A percentile compares a stretch with the other conserved stretches of the same genome.
phyloP scores from a whole-genome alignment of 2,329 filamentous ascomycete genomes.

The Trichoderma sp. region DNA sequence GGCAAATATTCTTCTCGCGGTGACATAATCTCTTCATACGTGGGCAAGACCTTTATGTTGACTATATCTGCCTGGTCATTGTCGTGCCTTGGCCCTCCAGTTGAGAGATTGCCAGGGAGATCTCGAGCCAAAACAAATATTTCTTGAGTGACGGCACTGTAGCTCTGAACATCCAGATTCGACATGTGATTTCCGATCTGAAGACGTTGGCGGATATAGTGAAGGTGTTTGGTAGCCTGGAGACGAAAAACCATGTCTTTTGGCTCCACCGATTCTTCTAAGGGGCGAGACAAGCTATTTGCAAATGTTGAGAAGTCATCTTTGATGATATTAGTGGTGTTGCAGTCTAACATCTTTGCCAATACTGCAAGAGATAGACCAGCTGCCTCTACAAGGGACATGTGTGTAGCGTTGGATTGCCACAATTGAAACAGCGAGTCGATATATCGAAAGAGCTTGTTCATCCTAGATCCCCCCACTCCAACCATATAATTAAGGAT shows the following conservation, averaged over 20 bases:
- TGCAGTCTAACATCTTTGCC: conserved; percentile 41
- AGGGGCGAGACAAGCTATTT: conserved; percentile 31
- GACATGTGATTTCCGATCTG: conserved; percentile 33
- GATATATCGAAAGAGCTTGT: conserved; percentile 38
- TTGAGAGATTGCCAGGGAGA: conserved; percentile 39
- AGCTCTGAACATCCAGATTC: conserved; percentile 26
- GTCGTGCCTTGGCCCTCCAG: conserved; percentile 45
- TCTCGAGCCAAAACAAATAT: conserved; percentile 38
- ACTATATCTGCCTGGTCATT: conserved; percentile 52
- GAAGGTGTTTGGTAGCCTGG: conserved; percentile 37
- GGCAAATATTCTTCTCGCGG: conserved; percentile 48
- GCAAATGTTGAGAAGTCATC: conserved; percentile 24
- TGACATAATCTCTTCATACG: conserved; percentile 48
- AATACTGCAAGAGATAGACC: conserved; percentile 38
- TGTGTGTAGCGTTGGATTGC: conserved; percentile 21
- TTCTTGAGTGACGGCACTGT: conserved; percentile 27
- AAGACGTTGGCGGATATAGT: conserved; percentile 38
- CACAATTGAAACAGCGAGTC: conserved; percentile 29
- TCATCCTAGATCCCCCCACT: conserved; percentile 37
- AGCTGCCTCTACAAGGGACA: conserved; percentile 30
- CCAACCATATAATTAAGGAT: conserved; percentile 42
- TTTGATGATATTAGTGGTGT: conserved; percentile 39
- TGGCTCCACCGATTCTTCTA: conserved; percentile 23
- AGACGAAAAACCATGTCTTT: conserved; percentile 33
- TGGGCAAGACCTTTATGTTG: conserved; percentile 53